These are phyloP conservation scores for Leccinum boreale DNA, from an alignment of 768 basidiomycete genomes.

Conservation along the genomic window DNA sequence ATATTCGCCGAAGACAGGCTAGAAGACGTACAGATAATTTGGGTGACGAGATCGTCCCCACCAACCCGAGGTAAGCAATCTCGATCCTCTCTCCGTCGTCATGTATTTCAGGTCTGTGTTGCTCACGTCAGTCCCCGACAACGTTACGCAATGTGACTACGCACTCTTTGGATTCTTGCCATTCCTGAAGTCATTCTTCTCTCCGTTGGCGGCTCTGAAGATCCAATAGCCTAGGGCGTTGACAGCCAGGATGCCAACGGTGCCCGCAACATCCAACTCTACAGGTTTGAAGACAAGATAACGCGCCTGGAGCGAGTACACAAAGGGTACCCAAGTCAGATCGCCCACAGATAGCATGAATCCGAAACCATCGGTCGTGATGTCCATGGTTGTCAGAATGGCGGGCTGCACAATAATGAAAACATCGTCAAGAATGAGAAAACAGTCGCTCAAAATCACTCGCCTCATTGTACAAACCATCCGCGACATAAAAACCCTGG, in stretches of 20 bases:
- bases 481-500: constrained; percentile 84
- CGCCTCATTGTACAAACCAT: constrained; percentile 89
- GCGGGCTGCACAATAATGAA: constrained; percentile 52
- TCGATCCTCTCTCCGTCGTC: constrained; percentile 81
- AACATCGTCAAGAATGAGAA: not conserved
- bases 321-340: constrained; percentile 91
- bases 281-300: constrained; percentile 89
- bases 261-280: constrained; percentile 61
- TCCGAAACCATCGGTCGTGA: constrained; percentile 95
- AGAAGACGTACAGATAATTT: constrained; percentile 67
- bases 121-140: constrained; percentile 1
- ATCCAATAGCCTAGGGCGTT: constrained; percentile 84
- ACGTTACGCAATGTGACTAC: not conserved
- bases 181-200: constrained; percentile 95
- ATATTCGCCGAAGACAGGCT: not conserved
- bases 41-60: constrained; percentile 95
- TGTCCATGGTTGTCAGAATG: constrained; percentile 95
- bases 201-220: constrained; percentile 83
- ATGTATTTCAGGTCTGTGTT: constrained; percentile 70
- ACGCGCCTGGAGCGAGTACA: constrained; percentile 89
- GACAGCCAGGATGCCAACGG: constrained; percentile 55
- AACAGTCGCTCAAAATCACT: not conserved
- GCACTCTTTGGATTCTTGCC: constrained; percentile 92
- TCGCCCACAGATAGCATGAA: constrained; percentile 98
- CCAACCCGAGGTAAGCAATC: constrained; percentile 93